Conservation (phyloP, 2,329 filamentous ascomycete species). For the Fusarium kyushuense region DNA sequence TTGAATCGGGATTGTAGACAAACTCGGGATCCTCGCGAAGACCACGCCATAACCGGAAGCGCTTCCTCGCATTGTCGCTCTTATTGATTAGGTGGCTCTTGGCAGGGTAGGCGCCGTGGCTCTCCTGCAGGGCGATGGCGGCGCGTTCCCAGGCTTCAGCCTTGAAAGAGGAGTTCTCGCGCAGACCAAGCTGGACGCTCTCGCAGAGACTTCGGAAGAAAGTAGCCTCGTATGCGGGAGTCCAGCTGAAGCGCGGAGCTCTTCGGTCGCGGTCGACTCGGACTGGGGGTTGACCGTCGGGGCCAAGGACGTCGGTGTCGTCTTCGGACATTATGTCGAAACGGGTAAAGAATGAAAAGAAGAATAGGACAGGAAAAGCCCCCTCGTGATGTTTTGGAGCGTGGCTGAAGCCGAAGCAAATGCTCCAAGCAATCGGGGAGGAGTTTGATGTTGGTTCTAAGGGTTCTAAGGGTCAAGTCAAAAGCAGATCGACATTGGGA, state of each 20-base stretch:
- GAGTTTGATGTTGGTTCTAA: background rate
- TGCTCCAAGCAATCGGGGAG: conserved; percentile 26
- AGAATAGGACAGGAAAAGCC: background rate
- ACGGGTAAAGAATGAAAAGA: background rate
- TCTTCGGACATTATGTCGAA: conserved; percentile 54
- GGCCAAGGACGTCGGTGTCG: conserved; percentile 54
- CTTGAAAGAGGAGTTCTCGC: conserved; percentile 71
- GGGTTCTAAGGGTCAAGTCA: no score
- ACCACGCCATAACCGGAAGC: conserved; percentile 71
- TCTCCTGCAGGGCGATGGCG: conserved; percentile 64
- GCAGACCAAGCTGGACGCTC: conserved; percentile 67
- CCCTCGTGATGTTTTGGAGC: conserved; percentile 21
- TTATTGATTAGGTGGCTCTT: conserved; percentile 74
- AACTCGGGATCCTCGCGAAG: conserved; percentile 69
- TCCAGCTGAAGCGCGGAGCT: conserved; percentile 71
- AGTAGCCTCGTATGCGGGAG: conserved; percentile 67
- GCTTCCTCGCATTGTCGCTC: conserved; percentile 72
- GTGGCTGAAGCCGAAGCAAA: conserved; percentile 40
- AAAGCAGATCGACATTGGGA: background rate
- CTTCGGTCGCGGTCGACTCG: conserved; percentile 57
- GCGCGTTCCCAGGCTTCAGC: conserved; percentile 71
- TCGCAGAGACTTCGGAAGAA: conserved; percentile 72
- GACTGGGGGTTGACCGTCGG: conserved; percentile 51
- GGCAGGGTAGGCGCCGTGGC: conserved; percentile 68
- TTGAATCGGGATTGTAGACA: conserved; percentile 62